Percentiles rank a stretch among this genome's conserved stretches.
These are phyloP conservation scores for Lodderomyces parapsilosis DNA, from an alignment of 1,139 yeast species.

Conservation along the genomic window DNA sequence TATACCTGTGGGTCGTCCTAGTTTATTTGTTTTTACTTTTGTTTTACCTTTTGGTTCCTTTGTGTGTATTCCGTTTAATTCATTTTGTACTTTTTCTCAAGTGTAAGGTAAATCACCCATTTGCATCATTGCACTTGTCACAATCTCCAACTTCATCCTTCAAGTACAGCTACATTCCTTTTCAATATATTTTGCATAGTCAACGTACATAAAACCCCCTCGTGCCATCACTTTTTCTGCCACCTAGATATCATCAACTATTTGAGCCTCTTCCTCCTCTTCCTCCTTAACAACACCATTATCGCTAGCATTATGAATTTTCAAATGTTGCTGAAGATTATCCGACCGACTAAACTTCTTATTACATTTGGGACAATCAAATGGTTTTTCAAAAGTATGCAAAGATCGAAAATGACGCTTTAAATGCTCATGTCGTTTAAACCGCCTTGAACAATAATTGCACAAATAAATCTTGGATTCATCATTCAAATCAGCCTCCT, in stretches of 20 bases:
- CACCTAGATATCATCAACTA: background rate
- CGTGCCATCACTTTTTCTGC: background rate
- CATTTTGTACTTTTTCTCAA: too few relatives aligned
- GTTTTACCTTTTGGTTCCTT: background rate
- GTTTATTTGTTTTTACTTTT: too few relatives aligned
- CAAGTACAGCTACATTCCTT: too few relatives aligned
- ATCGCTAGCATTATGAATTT: slow-evolving; percentile 54
- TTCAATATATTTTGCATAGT: background rate
- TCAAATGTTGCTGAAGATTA: slow-evolving; percentile 72
- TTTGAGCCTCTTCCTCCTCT: background rate
- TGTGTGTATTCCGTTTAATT: background rate
- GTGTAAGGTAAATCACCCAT: too few relatives aligned
- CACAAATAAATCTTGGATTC: slow-evolving; percentile 42
- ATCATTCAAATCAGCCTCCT: slow-evolving; percentile 45
- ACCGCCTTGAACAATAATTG: slow-evolving; percentile 57
- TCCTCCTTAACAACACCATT: background rate
- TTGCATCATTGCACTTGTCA: too few relatives aligned
- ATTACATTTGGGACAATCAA: slow-evolving; percentile 65
- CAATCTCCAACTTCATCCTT: too few relatives aligned
- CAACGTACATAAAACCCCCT: background rate
- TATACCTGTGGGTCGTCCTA: background rate
- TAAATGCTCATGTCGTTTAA: slow-evolving; percentile 77
- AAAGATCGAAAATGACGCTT: slow-evolving; percentile 74
- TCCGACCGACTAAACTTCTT: slow-evolving; percentile 77
- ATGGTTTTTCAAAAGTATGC: slow-evolving; percentile 76